A percentile compares a stretch with the other conserved stretches of the same genome.
Evolutionary conservation across 2,329 filamentous ascomycete species (phyloP).

Genomic region (Xylaria sp.): DNA sequence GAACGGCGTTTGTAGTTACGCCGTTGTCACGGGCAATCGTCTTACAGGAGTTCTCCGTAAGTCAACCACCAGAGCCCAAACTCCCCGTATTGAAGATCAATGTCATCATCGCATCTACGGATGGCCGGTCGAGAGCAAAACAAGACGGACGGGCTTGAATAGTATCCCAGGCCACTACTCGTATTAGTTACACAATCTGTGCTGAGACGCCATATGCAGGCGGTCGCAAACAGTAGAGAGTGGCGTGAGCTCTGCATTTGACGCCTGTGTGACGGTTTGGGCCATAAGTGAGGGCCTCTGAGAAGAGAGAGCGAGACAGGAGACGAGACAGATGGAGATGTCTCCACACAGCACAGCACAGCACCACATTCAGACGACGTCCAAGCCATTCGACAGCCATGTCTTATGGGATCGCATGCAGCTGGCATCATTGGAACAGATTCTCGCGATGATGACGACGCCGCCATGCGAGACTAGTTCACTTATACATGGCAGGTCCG

Average conservation of each 20-base stretch:
- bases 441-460: slow-evolving; percentile 1
- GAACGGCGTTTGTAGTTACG: too few relatives aligned
- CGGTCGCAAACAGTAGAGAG: slow-evolving; percentile 12
- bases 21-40: background rate
- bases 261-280: slow-evolving; percentile 2
- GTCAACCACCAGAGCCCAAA: too few relatives aligned
- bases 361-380: too few relatives aligned
- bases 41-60: too few relatives aligned
- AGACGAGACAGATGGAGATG: background rate
- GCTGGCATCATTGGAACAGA: background rate
- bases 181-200: background rate
- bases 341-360: background rate
- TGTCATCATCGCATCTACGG: background rate
- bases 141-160: background rate
- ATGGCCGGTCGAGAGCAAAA: background rate
- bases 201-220: slow-evolving; percentile 15
- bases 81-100: background rate
- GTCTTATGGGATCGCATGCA: background rate
- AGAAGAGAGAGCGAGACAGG: too few relatives aligned
- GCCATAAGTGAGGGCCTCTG: background rate
- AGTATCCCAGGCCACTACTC: background rate
- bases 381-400: background rate
- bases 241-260: slow-evolving; percentile 13
- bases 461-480: slow-evolving; percentile 8
- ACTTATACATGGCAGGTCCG: background rate